Conservation (phyloP, 75 land plant genomes). For the Selaginella tamariscina region DNA sequence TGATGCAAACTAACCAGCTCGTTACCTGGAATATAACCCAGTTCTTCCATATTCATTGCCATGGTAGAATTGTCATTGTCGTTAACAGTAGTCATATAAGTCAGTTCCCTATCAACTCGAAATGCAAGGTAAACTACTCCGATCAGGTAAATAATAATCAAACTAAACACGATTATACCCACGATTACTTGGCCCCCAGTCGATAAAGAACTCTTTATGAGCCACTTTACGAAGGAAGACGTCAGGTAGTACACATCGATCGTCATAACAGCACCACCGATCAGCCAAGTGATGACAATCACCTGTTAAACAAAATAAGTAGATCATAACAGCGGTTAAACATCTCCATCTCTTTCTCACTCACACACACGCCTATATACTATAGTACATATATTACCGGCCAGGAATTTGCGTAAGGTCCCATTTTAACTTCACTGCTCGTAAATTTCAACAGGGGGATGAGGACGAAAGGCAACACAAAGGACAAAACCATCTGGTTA, state of each 20-base stretch:
- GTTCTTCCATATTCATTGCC: not conserved
- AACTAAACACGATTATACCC: not conserved
- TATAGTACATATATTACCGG: no score
- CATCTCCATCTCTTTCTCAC: not conserved
- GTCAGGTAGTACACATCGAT: slow-evolving; percentile 1
- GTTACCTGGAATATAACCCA: not conserved
- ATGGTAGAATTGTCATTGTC: not conserved
- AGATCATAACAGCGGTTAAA: not conserved
- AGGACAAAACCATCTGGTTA: slow-evolving; percentile 5
- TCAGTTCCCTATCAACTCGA: not conserved
- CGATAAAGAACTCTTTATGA: not conserved
- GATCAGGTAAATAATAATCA: not conserved
- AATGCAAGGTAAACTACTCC: not conserved
- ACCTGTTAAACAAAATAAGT: not conserved
- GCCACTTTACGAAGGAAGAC: not conserved
- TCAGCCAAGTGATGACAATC: not conserved
- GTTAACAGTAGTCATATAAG: not conserved
- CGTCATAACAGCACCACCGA: slow-evolving; percentile 1
- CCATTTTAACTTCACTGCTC: slow-evolving; percentile 8
- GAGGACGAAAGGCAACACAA: not conserved
- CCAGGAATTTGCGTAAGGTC: slow-evolving; percentile 6
- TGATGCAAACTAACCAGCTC: no score
- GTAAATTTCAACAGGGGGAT: slow-evolving; percentile 7
- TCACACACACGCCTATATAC: no score
- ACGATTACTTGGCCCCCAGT: not conserved